Evolutionary conservation across 306 rosid genomes (phyloP).

Genomic region (Prosopis cineraria): DNA sequence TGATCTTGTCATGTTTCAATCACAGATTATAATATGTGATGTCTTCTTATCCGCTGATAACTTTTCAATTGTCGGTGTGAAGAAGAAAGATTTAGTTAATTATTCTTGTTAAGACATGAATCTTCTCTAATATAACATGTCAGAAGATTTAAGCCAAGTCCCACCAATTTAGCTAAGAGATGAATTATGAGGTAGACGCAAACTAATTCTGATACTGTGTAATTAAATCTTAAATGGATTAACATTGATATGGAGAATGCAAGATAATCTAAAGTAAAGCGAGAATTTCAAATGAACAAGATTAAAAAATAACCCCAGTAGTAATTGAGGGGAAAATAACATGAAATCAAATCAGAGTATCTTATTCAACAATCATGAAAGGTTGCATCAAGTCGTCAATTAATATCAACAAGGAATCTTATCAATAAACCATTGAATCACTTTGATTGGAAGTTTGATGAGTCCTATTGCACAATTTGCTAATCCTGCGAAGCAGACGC

Average conservation of each 20-base stretch:
- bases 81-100: not conserved
- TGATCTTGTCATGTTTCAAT: not conserved
- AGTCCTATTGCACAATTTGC: conserved; percentile 37
- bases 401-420: conserved; percentile 41
- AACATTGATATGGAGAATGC: too few species aligned
- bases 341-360: not conserved
- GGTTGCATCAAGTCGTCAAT: not conserved
- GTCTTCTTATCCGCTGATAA: not conserved
- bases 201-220: too few species aligned
- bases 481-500: conserved; percentile 36
- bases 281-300: too few species aligned
- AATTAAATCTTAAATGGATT: too few species aligned
- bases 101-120: not conserved
- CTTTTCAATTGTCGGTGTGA: conserved; percentile 9
- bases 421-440: conserved; percentile 43
- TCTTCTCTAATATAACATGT: not conserved
- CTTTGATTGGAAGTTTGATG: conserved; percentile 39
- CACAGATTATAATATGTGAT: not conserved
- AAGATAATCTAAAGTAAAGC: too few species aligned
- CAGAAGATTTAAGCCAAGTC: not conserved
- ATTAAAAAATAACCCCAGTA: too few species aligned
- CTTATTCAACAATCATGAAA: not conserved
- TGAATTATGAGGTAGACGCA: too few species aligned
- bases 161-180: too few species aligned
- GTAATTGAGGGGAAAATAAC: too few species aligned